Evolutionary conservation across 2,329 filamentous ascomycete genomes (phyloP).

Genomic region (Neopestalotiopsis rosae): DNA sequence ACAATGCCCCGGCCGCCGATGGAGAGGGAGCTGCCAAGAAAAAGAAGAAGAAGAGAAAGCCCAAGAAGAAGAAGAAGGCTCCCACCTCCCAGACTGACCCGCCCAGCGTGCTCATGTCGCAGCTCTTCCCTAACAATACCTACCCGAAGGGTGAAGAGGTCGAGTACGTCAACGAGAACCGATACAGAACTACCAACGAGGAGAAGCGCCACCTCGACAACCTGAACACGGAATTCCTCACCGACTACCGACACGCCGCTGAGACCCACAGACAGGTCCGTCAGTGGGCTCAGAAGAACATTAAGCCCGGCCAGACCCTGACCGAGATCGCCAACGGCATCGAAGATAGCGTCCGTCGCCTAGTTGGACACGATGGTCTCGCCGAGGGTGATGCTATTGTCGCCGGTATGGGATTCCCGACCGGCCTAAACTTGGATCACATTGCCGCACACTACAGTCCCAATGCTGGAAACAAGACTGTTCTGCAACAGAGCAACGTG

Average conservation of each 20-base stretch:
- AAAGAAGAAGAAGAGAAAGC: constrained; percentile 84
- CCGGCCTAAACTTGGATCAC: constrained; percentile 82
- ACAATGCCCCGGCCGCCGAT: constrained; percentile 39
- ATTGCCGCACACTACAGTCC: constrained; percentile 87
- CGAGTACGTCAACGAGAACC: constrained; percentile 79
- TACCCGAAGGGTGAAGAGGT: constrained; percentile 82
- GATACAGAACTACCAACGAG: constrained; percentile 79
- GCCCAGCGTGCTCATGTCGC: constrained; percentile 74
- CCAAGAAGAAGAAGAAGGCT: constrained; percentile 71
- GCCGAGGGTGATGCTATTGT: constrained; percentile 79
- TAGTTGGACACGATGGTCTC: constrained; percentile 78
- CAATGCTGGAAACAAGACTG: constrained; percentile 82
- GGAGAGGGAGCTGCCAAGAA: constrained; percentile 57
- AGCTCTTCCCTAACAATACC: constrained; percentile 72
- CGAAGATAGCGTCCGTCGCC: constrained; percentile 77
- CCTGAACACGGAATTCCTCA: constrained; percentile 78
- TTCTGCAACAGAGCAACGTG: constrained; percentile 75
- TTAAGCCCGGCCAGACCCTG: constrained; percentile 80
- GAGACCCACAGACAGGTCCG: constrained; percentile 89
- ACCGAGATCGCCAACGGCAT: constrained; percentile 88
- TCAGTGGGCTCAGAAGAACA: constrained; percentile 79
- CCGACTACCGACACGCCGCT: constrained; percentile 83
- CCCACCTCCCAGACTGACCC: constrained; percentile 78
- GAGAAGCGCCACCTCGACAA: constrained; percentile 85
- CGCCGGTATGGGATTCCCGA: constrained; percentile 87